Percentiles rank a stretch among this genome's conserved stretches.
These are phyloP conservation scores for Dioscorea cayenensis DNA, from an alignment of 116 monocot genomes.

Conservation along the genomic window DNA sequence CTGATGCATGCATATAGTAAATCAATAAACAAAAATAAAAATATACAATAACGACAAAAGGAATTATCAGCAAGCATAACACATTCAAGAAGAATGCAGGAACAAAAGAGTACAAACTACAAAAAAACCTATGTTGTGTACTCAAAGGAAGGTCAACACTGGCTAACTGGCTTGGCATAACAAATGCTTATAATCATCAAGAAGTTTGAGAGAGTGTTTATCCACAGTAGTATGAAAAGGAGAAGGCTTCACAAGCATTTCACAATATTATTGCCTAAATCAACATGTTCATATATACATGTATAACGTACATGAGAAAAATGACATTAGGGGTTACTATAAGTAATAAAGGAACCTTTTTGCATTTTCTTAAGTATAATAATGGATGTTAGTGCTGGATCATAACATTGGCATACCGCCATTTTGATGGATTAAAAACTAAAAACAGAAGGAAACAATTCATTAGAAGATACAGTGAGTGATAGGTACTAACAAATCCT, in stretches of 20 bases:
- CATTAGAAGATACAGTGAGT: too few relatives aligned
- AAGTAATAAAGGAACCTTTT: too few relatives aligned
- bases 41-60: neutral
- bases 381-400: too few relatives aligned
- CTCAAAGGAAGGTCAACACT: slow-evolving; percentile 71
- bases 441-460: too few relatives aligned
- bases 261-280: neutral
- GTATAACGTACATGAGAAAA: too few relatives aligned
- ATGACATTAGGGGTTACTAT: too few relatives aligned
- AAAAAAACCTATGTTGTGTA: slow-evolving; percentile 60
- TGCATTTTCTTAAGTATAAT: too few relatives aligned
- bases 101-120: neutral
- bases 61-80: neutral
- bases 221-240: slow-evolving; percentile 96
- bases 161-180: slow-evolving; percentile 90
- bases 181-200: slow-evolving; percentile 96
- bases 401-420: too few relatives aligned
- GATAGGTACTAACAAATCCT: too few relatives aligned
- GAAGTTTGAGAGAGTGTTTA: slow-evolving; percentile 84
- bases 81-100: neutral
- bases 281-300: too few relatives aligned
- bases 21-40: neutral
- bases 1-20: slow-evolving; percentile 15
- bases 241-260: slow-evolving; percentile 65
- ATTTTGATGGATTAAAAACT: too few relatives aligned